Percentiles rank a stretch among this genome's conserved stretches.
phyloP scores from a whole-genome alignment of 2,329 filamentous ascomycete species.

The Arthroderma uncinatum region DNA sequence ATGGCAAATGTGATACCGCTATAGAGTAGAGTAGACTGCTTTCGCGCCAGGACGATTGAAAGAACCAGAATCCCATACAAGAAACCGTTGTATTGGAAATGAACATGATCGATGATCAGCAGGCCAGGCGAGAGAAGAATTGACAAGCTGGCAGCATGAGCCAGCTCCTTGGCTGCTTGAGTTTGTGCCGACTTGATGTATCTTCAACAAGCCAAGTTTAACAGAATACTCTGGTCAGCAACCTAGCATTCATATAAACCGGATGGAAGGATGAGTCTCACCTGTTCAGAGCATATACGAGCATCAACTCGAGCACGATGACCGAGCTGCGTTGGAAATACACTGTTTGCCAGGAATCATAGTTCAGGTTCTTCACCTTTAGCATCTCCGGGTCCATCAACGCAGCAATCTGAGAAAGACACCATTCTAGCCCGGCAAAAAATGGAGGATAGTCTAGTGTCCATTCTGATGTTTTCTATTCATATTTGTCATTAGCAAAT shows the following conservation, averaged over 20 bases:
- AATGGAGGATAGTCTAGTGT: constrained; percentile 97
- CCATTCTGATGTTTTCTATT: constrained; percentile 88
- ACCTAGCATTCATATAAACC: neutral
- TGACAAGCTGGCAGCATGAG: constrained; percentile 78
- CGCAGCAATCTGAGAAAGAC: constrained; percentile 67
- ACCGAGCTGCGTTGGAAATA: constrained; percentile 91
- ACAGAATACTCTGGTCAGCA: neutral
- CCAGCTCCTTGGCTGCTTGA: constrained; percentile 54
- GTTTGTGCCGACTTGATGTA: constrained; percentile 62
- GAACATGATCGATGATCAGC: constrained; percentile 94
- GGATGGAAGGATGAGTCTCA: constrained; percentile 31
- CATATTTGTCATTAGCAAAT: neutral
- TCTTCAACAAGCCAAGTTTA: constrained; percentile 33
- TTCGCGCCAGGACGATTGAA: constrained; percentile 72
- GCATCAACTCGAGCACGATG: constrained; percentile 68
- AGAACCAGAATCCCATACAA: constrained; percentile 84
- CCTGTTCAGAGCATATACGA: constrained; percentile 71
- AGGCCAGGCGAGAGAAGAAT: constrained; percentile 85
- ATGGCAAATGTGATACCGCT: constrained; percentile 77
- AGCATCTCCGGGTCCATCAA: constrained; percentile 74
- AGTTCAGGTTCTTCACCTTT: constrained; percentile 64
- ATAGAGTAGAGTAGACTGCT: constrained; percentile 59
- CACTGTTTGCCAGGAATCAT: constrained; percentile 86
- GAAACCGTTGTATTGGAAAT: constrained; percentile 98
- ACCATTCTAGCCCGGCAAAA: constrained; percentile 95